A percentile compares a stretch with the other conserved stretches of the same genome.
Conservation (phyloP, 2,329 filamentous ascomycete species). For the Sordariomycetes sp. region DNA sequence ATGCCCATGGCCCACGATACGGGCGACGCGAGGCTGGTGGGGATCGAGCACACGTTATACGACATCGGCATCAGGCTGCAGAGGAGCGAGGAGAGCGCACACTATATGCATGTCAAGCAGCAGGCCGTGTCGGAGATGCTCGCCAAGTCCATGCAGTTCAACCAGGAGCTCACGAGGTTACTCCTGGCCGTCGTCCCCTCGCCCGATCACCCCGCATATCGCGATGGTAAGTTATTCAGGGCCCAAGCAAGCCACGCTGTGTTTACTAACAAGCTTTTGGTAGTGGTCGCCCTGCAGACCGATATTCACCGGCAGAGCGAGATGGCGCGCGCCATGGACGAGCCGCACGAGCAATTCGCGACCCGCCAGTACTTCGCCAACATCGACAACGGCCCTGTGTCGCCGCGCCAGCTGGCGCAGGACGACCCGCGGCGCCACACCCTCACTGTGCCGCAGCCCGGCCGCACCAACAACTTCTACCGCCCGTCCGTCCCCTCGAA, state of each 20-base stretch:
- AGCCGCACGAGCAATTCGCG: conserved; percentile 56
- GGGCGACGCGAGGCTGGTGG: conserved; percentile 62
- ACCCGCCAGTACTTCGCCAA: conserved; percentile 57
- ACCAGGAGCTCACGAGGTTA: conserved; percentile 70
- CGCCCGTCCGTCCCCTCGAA: conserved; percentile 74
- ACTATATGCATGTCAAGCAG: conserved; percentile 70
- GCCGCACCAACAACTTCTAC: conserved; percentile 51
- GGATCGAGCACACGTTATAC: conserved; percentile 72
- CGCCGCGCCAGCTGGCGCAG: conserved; percentile 75
- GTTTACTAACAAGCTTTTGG: background rate
- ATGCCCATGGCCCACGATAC: conserved; percentile 63
- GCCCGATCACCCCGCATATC: conserved; percentile 61
- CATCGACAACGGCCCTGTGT: conserved; percentile 69
- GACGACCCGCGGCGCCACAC: conserved; percentile 71
- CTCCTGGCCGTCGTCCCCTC: conserved; percentile 63
- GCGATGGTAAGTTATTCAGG: conserved; percentile 57
- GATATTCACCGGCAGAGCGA: conserved; percentile 54
- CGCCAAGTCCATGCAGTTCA: conserved; percentile 60
- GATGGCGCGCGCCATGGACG: conserved; percentile 43
- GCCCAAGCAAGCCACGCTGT: background rate
- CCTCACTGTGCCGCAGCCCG: conserved; percentile 48
- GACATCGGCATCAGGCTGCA: conserved; percentile 68
- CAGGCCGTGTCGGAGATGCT: conserved; percentile 75
- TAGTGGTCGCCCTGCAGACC: conserved; percentile 35
- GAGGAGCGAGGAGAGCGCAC: conserved; percentile 73